Evolutionary conservation across 805 yeast species (phyloP).

Genomic region (Grigorovia jiainica): DNA sequence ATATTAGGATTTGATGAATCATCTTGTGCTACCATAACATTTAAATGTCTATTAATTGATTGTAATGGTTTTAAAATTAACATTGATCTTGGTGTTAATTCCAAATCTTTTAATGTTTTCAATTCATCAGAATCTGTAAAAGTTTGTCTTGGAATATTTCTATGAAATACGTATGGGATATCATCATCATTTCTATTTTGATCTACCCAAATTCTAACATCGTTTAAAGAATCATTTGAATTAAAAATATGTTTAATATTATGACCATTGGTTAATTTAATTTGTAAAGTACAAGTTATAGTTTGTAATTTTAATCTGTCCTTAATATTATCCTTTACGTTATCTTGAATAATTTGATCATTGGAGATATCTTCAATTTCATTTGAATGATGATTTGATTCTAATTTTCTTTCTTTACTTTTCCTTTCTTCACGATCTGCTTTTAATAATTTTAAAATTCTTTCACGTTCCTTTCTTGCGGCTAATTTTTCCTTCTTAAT

Average conservation of each 20-base stretch:
- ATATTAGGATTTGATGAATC: slow-evolving; percentile 19
- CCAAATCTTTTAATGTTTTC: slow-evolving; percentile 41
- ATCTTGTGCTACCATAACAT: slow-evolving; percentile 20
- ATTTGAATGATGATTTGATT: background rate
- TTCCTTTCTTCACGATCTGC: slow-evolving; percentile 15
- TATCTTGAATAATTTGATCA: slow-evolving; percentile 11
- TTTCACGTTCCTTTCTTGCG: slow-evolving; percentile 42
- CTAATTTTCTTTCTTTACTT: slow-evolving; percentile 2
- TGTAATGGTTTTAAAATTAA: slow-evolving; percentile 58
- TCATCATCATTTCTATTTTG: slow-evolving; percentile 39
- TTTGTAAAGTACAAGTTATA: slow-evolving; percentile 37
- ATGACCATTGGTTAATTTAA: slow-evolving; percentile 61
- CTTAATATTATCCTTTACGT: slow-evolving; percentile 19
- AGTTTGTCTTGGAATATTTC: slow-evolving; percentile 50
- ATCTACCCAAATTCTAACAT: slow-evolving; percentile 58
- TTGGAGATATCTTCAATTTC: background rate
- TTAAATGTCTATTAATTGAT: slow-evolving; percentile 14
- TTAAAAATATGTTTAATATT: slow-evolving; percentile 44
- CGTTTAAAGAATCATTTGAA: slow-evolving; percentile 36
- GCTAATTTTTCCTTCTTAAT: slow-evolving; percentile 19
- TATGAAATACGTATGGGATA: slow-evolving; percentile 37
- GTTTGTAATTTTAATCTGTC: slow-evolving; percentile 16
- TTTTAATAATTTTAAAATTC: slow-evolving; percentile 41
- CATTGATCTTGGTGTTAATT: slow-evolving; percentile 64
- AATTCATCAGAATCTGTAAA: slow-evolving; percentile 57